Conservation (phyloP, 805 yeast species). For the Lipomyces yamanashiensis region DNA sequence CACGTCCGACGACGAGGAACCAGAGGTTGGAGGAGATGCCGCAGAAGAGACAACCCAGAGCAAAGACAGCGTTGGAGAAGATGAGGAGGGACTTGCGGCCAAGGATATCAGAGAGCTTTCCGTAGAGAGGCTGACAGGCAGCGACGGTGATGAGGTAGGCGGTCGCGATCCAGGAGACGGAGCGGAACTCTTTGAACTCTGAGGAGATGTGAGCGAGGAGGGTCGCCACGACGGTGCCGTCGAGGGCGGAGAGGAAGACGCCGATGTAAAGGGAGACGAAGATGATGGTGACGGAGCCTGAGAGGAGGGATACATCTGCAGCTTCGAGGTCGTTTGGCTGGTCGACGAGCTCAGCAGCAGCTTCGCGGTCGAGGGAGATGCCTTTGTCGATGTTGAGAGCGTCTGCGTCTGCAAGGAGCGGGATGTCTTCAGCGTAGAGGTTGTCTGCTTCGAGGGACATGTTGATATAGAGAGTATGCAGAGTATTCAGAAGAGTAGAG, state of each 20-base stretch:
- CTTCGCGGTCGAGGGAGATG: constrained; percentile 15
- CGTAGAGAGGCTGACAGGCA: constrained; percentile 78
- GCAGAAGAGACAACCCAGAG: constrained; percentile 56
- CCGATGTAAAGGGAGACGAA: constrained; percentile 54
- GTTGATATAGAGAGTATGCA: neutral
- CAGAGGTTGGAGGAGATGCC: constrained; percentile 46
- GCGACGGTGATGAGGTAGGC: constrained; percentile 71
- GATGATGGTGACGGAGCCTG: constrained; percentile 42
- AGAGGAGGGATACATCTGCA: constrained; percentile 6
- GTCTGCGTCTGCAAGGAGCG: constrained; percentile 16
- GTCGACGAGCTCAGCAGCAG: constrained; percentile 21
- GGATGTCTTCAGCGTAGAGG: constrained; percentile 18
- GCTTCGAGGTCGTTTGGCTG: constrained; percentile 5
- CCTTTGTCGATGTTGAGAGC: constrained; percentile 16
- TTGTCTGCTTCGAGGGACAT: constrained; percentile 13
- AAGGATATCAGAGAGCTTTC: constrained; percentile 68
- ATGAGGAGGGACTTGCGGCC: constrained; percentile 51
- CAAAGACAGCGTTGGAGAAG: constrained; percentile 52
- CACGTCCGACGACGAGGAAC: constrained; percentile 49
- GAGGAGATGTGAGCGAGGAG: constrained; percentile 63
- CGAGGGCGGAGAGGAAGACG: constrained; percentile 56
- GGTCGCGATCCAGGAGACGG: constrained; percentile 74
- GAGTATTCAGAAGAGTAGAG: neutral
- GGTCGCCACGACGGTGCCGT: constrained; percentile 59
- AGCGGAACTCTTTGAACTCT: constrained; percentile 57